Evolutionary conservation across 2,329 filamentous ascomycete genomes (phyloP), one percentile per base, ranked within the genome.

Genomic region (Daldinia sp.): DNA sequence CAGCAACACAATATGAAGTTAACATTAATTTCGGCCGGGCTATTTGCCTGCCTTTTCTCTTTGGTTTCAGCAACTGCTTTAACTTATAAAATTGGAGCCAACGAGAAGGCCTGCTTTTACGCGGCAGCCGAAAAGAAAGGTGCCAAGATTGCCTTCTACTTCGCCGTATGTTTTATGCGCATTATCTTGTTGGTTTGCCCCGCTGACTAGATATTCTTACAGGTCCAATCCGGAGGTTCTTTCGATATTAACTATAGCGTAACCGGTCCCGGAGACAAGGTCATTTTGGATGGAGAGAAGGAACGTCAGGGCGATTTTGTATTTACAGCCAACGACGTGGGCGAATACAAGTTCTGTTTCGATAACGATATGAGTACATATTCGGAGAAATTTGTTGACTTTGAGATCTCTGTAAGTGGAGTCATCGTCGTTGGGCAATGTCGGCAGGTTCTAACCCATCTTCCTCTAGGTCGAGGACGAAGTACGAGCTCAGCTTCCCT

Each of bases 331-430:
- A 92, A 93, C 73, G 87, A 93, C 53, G 75, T 85, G 5, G 95
- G 95, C 69, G 94, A 98, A 74, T 97, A 98, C 81, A 87, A 89
- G 55, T 98, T 99, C 82, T 99, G 95, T 85, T 99, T 99, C 83
- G 91, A 94, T 80, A 99, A 99, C 75, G 91, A 95, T 76, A 97
- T 99, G 91, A 96, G 92, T 75, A 98, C 94, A 0, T 97, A 97
- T 76, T 90, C 94, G 53, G 95, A 99, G 81, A 99, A 99, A 82
- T 89, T 93, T 77, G 94, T 99, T 68, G 95, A 99, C 78, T 97
- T 99, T 75, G 95, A 99, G 81, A 97, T 99, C 75, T 87, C 94
- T 66, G 94, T 95, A 82, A 66, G 90, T 80, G 9, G 29, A 30
- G 39, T 50, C 37, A 35, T 43, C 23, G 21, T 39, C 45, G 30